Percentiles rank a stretch among this genome's conserved stretches.
Conservation (phyloP, 176 grass and related monocot species). For the Oryza officinalis region DNA sequence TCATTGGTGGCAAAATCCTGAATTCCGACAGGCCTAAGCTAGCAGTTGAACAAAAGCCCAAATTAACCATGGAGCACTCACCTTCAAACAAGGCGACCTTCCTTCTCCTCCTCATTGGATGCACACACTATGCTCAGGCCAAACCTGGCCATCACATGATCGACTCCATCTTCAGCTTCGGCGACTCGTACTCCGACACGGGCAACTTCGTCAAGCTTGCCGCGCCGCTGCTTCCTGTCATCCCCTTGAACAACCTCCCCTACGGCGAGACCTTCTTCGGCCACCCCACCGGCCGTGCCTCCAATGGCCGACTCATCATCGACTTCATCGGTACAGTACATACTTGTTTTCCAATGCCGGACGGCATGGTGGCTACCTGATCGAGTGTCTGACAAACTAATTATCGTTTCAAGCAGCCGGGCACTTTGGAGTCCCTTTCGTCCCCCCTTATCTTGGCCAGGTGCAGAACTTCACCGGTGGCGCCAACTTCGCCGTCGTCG, state of each 20-base stretch:
- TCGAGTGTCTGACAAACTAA: too few species aligned
- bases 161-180: conserved; percentile 56
- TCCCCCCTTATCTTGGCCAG: too few species aligned
- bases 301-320: conserved; percentile 39
- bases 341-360: neutral
- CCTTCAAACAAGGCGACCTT: neutral
- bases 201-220: conserved; percentile 53
- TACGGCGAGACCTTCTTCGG: conserved; percentile 47
- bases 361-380: too few species aligned
- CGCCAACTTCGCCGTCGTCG: too few species aligned
- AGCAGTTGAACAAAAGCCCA: neutral
- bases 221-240: neutral
- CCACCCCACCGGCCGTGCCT: conserved; percentile 32
- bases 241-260: conserved; percentile 20
- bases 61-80: conserved; percentile 6
- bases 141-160: conserved; percentile 6
- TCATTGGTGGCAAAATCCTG: too few species aligned
- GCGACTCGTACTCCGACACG: conserved; percentile 64
- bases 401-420: too few species aligned
- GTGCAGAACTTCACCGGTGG: too few species aligned
- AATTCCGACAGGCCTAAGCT: too few species aligned
- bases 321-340: conserved; percentile 42
- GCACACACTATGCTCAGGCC: conserved; percentile 8
- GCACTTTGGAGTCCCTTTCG: too few species aligned
- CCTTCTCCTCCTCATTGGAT: neutral